Base-by-base conservation (phyloP, 2,329 filamentous ascomycete species). In the Talaromyces sp. region DNA sequence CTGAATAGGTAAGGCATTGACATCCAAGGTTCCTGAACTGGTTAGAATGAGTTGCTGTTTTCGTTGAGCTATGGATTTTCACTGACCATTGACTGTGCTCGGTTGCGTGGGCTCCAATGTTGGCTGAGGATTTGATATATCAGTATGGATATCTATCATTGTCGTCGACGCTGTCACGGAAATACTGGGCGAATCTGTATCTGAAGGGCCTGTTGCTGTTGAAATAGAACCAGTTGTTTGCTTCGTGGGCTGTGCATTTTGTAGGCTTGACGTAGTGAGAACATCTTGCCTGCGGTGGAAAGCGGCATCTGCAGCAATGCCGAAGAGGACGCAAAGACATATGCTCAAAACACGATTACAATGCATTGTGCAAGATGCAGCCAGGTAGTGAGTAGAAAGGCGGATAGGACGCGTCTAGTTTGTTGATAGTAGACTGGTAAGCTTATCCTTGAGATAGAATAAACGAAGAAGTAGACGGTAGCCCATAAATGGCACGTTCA, bases 1-100 rank as follows among this genome's bases (percentile, higher is more conserved):
- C 27, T 85, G 72, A 39, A 97, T 80, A 0, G 94, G 94, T 19
- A 97, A 83, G 60, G 71, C 72, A 63, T 75, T 72, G 0, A 70
- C 69, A 37, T 47, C 68, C 31, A 68, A 63, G 45, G 58, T 67
- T 67, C 72, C 70, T 68, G 54, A 62, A 37, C 47, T 9, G 7
- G 19, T 67, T n/a, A 67, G 58, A 63, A 54, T 3, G 13, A n/a
- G n/a, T 43, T 41, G 59, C 37, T 13, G 1, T 33, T 43, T 33
- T 22, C 10, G 43, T 43, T 13, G 7, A 13, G 5, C 19, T 24
- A 35, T 27, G 13, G 27, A 14, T 5, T 31, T 47, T n/a, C 19
- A 61, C 63, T 56, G 27, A 66, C 64, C 59, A 39, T 50, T 66
- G 27, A 16, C 39, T 27, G 37, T 33, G 37, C 31, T 66, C 10